Evolutionary conservation across 441 rosid species (phyloP), one percentile per base, ranked within the genome.

Genomic region (Populus hybrid): DNA sequence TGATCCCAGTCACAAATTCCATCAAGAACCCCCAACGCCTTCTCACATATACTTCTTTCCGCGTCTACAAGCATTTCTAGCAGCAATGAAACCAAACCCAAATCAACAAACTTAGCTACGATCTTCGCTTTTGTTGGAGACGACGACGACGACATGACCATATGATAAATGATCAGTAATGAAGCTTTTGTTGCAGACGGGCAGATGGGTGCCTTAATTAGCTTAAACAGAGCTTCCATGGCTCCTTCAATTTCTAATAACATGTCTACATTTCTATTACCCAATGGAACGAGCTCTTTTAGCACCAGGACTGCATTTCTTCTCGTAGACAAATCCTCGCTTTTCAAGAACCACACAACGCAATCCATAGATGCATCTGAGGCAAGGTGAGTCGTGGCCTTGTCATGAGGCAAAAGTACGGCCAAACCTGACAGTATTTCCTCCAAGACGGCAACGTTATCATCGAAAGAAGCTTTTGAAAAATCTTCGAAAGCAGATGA

Each of bases 191-290:
- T 88, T 5, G 95, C 79, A 20, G 85, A 63, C 0, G 91, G 86
- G 20, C 91, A 89, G 72, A 90, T 90, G 21, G 97, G 95, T 78
- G 90, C 90, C 78, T 78, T 86, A 20, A 93, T 79, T 35, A 95
- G 83, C 80, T 85, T 88, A 12, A 86, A 80, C 32, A 95, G 54
- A 12, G 88, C 89, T 79, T 90, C 91, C 8, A 59, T 75, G 46
- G 86, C 86, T 42, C 91, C 97, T 81, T 90, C 92, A 2, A 75
- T 86, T 36, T 82, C 86, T 3, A 82, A 76, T 30, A 95, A 75
- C 24, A 42, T 79, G 16, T 77, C 68, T 1, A 69, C 77, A 34
- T 81, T 83, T 23, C 64, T 84, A 35, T 81, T 78, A 68, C 90
- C 90, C 30, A 81, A 72, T 0, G 92, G 80, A 72, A 90, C 77